Evolutionary conservation across 2,329 filamentous ascomycete genomes (phyloP).

Genomic region (Paramyrothecium roridum): DNA sequence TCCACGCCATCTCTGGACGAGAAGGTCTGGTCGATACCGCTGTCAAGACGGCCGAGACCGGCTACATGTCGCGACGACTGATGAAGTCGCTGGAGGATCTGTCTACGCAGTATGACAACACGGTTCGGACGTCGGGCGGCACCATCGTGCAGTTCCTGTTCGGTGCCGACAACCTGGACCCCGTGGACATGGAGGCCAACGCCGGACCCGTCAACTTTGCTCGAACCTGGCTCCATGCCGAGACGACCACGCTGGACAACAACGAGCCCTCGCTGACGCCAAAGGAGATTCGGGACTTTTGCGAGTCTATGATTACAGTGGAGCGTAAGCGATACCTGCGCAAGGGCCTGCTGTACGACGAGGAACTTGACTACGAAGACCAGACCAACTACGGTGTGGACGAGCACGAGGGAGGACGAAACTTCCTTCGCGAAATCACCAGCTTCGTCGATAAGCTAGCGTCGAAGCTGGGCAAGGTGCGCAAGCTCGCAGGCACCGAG

Average conservation of each 20-base stretch:
- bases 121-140: constrained; percentile 85
- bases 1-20: constrained; percentile 97
- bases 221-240: constrained; percentile 80
- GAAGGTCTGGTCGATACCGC: constrained; percentile 98
- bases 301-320: constrained; percentile 62
- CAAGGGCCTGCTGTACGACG: constrained; percentile 58
- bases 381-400: constrained; percentile 66
- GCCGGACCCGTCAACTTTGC: constrained; percentile 91
- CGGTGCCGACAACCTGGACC: constrained; percentile 91
- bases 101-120: constrained; percentile 90
- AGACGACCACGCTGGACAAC: constrained; percentile 77
- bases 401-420: constrained; percentile 76
- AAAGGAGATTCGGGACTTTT: constrained; percentile 67
- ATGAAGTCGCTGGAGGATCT: constrained; percentile 98
- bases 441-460: constrained; percentile 65
- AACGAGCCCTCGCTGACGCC: constrained; percentile 70
- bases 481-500: constrained; percentile 48
- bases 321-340: constrained; percentile 64
- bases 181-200: constrained; percentile 94
- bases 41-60: constrained; percentile 97
- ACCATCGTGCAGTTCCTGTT: constrained; percentile 96
- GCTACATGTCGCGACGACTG: constrained; percentile 95
- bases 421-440: constrained; percentile 77
- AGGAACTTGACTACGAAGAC: constrained; percentile 67
- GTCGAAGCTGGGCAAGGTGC: constrained; percentile 54